Evolutionary conservation across 139 green algal genomes (phyloP).

Genomic region (Diplosphaera chodatii): DNA sequence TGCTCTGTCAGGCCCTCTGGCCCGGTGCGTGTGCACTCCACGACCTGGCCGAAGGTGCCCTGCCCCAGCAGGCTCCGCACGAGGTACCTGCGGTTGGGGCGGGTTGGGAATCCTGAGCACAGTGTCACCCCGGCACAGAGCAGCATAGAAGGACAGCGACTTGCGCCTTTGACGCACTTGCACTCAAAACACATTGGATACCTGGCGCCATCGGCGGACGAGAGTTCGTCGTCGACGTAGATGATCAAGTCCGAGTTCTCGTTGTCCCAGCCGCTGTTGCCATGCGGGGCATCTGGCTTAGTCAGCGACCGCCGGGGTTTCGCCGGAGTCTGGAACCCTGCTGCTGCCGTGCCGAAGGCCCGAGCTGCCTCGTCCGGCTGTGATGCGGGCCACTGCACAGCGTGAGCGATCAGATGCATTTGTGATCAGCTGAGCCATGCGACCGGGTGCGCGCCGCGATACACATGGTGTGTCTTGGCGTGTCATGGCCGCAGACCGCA

Average conservation of each 20-base stretch:
- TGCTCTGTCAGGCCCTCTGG: slow-evolving; percentile 2
- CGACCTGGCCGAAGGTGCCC: slow-evolving; percentile 96
- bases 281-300: slow-evolving; percentile 46
- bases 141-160: no score
- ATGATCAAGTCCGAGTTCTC: slow-evolving; percentile 84
- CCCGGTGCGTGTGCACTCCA: slow-evolving; percentile 36
- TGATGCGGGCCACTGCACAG: neutral
- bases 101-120: no score
- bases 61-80: slow-evolving; percentile 78
- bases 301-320: slow-evolving; percentile 59
- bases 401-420: no score
- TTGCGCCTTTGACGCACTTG: no score
- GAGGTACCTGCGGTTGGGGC: slow-evolving; percentile 69
- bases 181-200: slow-evolving; percentile 1
- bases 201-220: slow-evolving; percentile 16
- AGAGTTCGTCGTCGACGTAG: slow-evolving; percentile 57
- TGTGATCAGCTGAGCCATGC: no score
- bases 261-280: slow-evolving; percentile 81
- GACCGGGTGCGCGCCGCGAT: no score
- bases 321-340: neutral
- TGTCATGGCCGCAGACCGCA: no score
- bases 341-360: neutral
- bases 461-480: no score
- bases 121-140: no score
- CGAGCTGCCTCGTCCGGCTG: neutral